Evolutionary conservation across 2,329 filamentous ascomycete species (phyloP).

Genomic region (Apiospora marii): DNA sequence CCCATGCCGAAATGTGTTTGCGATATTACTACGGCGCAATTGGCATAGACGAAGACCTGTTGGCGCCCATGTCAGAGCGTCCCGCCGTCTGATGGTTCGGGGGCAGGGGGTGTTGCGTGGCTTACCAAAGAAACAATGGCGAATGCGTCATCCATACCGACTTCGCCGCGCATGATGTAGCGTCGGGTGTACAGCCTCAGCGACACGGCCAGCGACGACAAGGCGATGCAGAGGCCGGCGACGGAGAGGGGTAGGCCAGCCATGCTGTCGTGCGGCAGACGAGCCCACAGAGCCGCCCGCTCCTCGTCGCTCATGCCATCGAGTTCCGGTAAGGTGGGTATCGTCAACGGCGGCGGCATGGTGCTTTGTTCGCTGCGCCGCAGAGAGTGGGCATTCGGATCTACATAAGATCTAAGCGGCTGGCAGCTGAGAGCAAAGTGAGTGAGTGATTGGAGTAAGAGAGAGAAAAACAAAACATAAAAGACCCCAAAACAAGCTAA

Average conservation of each 20-base stretch:
- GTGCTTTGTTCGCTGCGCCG: not conserved
- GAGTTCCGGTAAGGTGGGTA: not conserved
- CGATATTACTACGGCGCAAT: not conserved
- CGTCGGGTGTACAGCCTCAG: slow-evolving; percentile 9
- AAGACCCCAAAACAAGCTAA: not conserved
- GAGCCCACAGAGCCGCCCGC: not conserved
- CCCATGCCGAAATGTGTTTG: not conserved
- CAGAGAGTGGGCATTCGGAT: not conserved
- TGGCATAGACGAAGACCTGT: not conserved
- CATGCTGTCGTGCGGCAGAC: slow-evolving; percentile 8
- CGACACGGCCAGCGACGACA: not conserved
- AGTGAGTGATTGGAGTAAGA: not conserved
- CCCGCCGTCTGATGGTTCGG: not conserved
- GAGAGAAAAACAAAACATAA: not conserved
- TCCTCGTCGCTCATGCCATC: not conserved
- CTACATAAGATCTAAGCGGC: not conserved
- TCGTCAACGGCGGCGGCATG: slow-evolving; percentile 6
- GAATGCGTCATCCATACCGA: slow-evolving; percentile 11
- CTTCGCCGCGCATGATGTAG: not conserved
- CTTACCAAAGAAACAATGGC: slow-evolving; percentile 16
- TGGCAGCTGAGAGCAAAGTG: not conserved
- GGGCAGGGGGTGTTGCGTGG: not conserved
- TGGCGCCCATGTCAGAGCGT: not conserved
- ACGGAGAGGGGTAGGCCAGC: not conserved
- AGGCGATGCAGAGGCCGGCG: not conserved